phyloP scores from a whole-genome alignment of 768 basidiomycete species.

The Tulasnella sp. region DNA sequence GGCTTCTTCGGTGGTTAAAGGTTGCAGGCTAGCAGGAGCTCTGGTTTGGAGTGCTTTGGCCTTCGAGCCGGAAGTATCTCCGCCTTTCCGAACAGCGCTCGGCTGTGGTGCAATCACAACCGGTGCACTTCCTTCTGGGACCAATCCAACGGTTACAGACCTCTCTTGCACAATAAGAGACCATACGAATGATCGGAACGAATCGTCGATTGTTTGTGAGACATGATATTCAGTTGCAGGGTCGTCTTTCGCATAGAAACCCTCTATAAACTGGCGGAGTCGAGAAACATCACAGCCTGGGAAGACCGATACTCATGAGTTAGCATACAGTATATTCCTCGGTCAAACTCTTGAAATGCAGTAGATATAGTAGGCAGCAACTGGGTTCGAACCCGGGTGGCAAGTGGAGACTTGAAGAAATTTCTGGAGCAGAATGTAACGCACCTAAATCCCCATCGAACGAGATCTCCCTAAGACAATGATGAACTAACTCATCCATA shows the following conservation, averaged over 20 bases:
- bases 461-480: conserved; percentile 73
- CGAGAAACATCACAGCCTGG: conserved; percentile 69
- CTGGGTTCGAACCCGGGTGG: too few relatives aligned
- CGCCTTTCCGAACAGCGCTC: conserved; percentile 30
- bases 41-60: background rate
- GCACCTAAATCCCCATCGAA: conserved; percentile 85
- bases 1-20: conserved; percentile 39
- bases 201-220: conserved; percentile 54
- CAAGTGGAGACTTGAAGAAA: too few relatives aligned
- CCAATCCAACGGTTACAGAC: conserved; percentile 58
- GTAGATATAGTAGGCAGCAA: too few relatives aligned
- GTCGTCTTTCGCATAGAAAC: conserved; percentile 50
- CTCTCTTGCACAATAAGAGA: conserved; percentile 62
- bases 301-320: conserved; percentile 16
- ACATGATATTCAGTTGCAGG: conserved; percentile 22
- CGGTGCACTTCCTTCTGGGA: conserved; percentile 44
- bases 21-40: conserved; percentile 29
- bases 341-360: conserved; percentile 36
- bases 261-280: conserved; percentile 52
- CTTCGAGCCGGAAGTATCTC: conserved; percentile 6
- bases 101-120: conserved; percentile 69
- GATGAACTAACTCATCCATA: conserved; percentile 82
- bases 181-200: conserved; percentile 73
- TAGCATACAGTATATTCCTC: conserved; percentile 26
- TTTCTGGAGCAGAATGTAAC: conserved; percentile 25